Conservation (phyloP, 1,284 basidiomycete species). For the Apiotrichum veenhuisii region DNA sequence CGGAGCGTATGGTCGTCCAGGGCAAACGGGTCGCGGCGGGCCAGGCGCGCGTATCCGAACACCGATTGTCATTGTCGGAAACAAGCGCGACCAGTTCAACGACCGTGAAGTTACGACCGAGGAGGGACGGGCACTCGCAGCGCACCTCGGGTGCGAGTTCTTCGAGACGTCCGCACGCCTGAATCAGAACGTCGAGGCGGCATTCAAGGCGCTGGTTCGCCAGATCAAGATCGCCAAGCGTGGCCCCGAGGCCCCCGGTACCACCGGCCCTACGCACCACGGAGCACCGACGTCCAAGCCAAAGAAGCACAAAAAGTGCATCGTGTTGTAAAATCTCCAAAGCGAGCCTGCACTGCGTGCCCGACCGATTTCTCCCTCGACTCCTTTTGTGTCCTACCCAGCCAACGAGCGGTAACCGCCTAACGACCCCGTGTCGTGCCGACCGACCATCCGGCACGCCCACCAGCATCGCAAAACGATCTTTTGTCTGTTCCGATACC, state of each 20-base stretch:
- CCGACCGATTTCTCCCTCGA: too few species aligned
- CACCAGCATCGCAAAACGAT: background rate
- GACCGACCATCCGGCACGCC: background rate
- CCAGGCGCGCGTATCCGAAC: conserved; percentile 14
- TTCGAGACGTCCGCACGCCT: conserved; percentile 96
- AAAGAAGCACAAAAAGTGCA: conserved; percentile 48
- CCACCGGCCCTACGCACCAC: background rate
- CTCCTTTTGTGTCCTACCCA: too few species aligned
- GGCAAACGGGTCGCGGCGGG: background rate
- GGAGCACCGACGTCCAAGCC: conserved; percentile 10
- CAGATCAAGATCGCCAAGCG: conserved; percentile 58
- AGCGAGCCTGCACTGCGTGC: too few species aligned
- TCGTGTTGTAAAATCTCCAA: conserved; percentile 46
- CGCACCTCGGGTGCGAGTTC: conserved; percentile 86
- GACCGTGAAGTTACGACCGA: conserved; percentile 82
- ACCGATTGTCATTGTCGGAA: conserved; percentile 74
- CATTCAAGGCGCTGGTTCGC: conserved; percentile 87
- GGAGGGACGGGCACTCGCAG: conserved; percentile 81
- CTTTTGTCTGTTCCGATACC: background rate
- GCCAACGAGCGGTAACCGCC: too few species aligned
- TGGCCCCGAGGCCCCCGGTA: conserved; percentile 13
- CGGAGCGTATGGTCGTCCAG: background rate
- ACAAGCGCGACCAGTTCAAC: conserved; percentile 74
- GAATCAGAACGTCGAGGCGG: conserved; percentile 87
- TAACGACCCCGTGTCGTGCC: background rate